A percentile compares a stretch with the other conserved stretches of the same genome.
phyloP scores from a whole-genome alignment of 208 protist genomes.

The Plasmodiophora brassicae region DNA sequence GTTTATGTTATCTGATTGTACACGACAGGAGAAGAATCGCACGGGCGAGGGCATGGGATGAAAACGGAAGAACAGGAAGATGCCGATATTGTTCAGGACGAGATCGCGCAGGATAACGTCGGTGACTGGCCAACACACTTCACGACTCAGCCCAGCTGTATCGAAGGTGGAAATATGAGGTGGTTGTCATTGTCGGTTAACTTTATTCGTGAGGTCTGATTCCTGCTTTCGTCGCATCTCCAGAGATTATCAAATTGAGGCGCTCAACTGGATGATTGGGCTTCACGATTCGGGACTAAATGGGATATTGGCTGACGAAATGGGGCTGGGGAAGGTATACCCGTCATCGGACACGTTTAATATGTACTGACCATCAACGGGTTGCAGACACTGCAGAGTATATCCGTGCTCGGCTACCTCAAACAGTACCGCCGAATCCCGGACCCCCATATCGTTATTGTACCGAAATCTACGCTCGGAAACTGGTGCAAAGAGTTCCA shows the following conservation, averaged over 20 bases:
- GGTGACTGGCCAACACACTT: neutral
- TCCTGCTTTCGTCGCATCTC: too few relatives aligned
- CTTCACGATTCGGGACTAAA: slow-evolving; percentile 88
- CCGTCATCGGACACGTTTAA: neutral
- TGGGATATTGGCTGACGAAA: slow-evolving; percentile 96
- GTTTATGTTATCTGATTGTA: neutral
- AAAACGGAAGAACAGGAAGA: slow-evolving; percentile 23
- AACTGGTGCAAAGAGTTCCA: slow-evolving; percentile 93
- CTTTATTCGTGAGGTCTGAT: neutral
- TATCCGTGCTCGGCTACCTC: neutral
- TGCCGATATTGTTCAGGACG: slow-evolving; percentile 28
- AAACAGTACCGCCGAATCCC: slow-evolving; percentile 65
- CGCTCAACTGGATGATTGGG: slow-evolving; percentile 92
- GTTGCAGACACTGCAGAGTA: slow-evolving; percentile 16
- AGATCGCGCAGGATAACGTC: neutral
- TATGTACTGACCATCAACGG: neutral
- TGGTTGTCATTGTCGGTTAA: neutral
- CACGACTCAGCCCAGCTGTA: neutral
- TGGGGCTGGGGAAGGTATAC: slow-evolving; percentile 75
- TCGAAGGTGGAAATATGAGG: neutral
- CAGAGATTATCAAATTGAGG: slow-evolving; percentile 87
- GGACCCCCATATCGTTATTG: slow-evolving; percentile 90
- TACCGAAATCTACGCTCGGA: slow-evolving; percentile 84
- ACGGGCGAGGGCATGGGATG: neutral
- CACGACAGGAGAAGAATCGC: neutral